A percentile compares a stretch with the other conserved stretches of the same genome.
Conservation (phyloP, 495 filamentous ascomycete genomes). For the Umbilicaria muhlenbergii region DNA sequence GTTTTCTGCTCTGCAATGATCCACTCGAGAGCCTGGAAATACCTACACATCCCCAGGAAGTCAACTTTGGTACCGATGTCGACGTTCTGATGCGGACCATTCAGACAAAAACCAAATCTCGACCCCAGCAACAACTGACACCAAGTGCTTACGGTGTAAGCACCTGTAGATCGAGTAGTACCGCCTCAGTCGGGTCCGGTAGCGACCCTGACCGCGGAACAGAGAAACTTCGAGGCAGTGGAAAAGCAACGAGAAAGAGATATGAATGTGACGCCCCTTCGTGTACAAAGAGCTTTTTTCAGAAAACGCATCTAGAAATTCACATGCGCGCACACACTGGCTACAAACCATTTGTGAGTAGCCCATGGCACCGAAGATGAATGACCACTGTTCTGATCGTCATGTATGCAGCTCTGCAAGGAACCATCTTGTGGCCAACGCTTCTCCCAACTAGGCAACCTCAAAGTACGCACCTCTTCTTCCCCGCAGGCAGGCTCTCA, state of each 20-base stretch:
- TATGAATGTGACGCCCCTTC: constrained; percentile 62
- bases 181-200: constrained; percentile 10
- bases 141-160: constrained; percentile 12
- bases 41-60: constrained; percentile 17
- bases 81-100: constrained; percentile 90
- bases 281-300: constrained; percentile 71
- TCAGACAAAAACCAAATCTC: constrained; percentile 46
- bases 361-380: constrained; percentile 1
- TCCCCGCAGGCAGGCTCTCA: constrained; percentile 1
- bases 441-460: constrained; percentile 79
- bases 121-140: constrained; percentile 20
- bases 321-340: constrained; percentile 84
- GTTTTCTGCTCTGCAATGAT: too few relatives aligned
- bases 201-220: constrained; percentile 15
- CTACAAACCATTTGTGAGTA: constrained; percentile 74
- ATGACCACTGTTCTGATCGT: constrained; percentile 4
- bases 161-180: constrained; percentile 1
- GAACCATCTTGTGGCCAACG: constrained; percentile 60
- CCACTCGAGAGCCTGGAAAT: background rate
- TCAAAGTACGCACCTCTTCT: constrained; percentile 45
- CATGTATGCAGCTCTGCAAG: constrained; percentile 44
- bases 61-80: constrained; percentile 64
- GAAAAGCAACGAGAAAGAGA: constrained; percentile 29
- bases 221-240: constrained; percentile 18
- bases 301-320: constrained; percentile 90